A percentile compares a stretch with the other conserved stretches of the same genome.
phyloP scores from a whole-genome alignment of 2,329 filamentous ascomycete genomes.

The Colletotrichum siamense region DNA sequence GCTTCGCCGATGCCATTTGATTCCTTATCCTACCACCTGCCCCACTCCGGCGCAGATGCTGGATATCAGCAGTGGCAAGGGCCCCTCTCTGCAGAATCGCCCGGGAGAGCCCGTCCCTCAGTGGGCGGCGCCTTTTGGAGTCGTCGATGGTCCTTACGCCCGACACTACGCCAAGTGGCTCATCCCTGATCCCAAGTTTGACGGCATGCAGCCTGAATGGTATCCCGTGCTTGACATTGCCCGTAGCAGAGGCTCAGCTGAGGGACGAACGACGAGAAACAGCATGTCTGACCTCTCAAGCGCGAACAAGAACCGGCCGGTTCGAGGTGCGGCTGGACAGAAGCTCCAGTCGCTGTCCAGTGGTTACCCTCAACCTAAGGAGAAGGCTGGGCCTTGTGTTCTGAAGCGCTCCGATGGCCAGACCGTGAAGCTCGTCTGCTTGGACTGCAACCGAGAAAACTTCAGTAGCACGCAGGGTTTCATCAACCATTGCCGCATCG shows the following conservation, averaged over 20 bases:
- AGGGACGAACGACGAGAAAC: conserved; percentile 82
- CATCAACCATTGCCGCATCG: conserved; percentile 98
- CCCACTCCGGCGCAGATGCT: conserved; percentile 71
- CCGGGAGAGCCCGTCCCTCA: conserved; percentile 70
- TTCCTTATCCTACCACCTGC: conserved; percentile 81
- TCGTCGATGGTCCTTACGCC: conserved; percentile 90
- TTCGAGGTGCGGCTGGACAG: conserved; percentile 58
- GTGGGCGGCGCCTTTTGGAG: conserved; percentile 88
- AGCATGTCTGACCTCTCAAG: conserved; percentile 63
- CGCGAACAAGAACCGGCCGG: conserved; percentile 54
- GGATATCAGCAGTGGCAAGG: conserved; percentile 76
- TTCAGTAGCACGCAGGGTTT: conserved; percentile 99
- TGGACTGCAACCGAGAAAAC: conserved; percentile 86
- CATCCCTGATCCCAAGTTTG: conserved; percentile 85
- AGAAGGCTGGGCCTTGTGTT: conserved; percentile 82
- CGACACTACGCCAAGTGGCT: conserved; percentile 97
- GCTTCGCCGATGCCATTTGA: conserved; percentile 87
- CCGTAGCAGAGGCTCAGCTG: conserved; percentile 54
- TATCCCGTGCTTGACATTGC: conserved; percentile 45
- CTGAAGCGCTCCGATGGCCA: conserved; percentile 86
- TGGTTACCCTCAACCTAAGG: conserved; percentile 76
- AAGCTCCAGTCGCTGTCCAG: conserved; percentile 73
- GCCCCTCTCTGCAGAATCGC: conserved; percentile 68
- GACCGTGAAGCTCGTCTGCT: conserved; percentile 88
- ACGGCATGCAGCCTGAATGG: conserved; percentile 64